Evolutionary conservation across 768 basidiomycete species (phyloP).

Genomic region (Boletus rubescentipes): DNA sequence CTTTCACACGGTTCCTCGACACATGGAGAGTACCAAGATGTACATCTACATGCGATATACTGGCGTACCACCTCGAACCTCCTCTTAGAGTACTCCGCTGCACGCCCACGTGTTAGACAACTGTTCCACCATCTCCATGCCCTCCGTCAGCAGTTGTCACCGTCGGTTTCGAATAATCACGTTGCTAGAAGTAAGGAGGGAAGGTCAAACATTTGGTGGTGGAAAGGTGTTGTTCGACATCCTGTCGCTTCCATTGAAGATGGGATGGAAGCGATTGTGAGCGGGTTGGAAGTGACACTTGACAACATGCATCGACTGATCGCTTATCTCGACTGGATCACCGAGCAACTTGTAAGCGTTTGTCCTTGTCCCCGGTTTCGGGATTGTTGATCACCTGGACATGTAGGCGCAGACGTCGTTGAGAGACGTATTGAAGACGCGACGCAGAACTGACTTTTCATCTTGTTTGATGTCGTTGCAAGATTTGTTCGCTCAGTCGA

Average conservation of each 20-base stretch:
- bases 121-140: slow-evolving; percentile 16
- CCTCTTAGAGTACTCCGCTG: slow-evolving; percentile 33
- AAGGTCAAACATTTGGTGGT: slow-evolving; percentile 1
- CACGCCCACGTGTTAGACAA: slow-evolving; percentile 19
- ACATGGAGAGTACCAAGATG: slow-evolving; percentile 3
- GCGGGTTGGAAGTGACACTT: slow-evolving; percentile 23
- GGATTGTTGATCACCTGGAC: slow-evolving; percentile 3
- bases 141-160: slow-evolving; percentile 15
- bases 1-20: neutral
- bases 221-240: slow-evolving; percentile 5
- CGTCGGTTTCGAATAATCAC: neutral
- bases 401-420: slow-evolving; percentile 20
- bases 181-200: neutral
- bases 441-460: slow-evolving; percentile 8
- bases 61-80: slow-evolving; percentile 32
- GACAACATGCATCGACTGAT: slow-evolving; percentile 19
- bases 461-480: slow-evolving; percentile 19
- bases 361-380: neutral
- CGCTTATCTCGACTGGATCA: slow-evolving; percentile 30
- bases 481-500: slow-evolving; percentile 22
- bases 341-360: slow-evolving; percentile 25
- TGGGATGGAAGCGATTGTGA: slow-evolving; percentile 11
- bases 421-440: slow-evolving; percentile 9
- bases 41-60: slow-evolving; percentile 25
- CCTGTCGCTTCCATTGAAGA: slow-evolving; percentile 6